Percentiles rank a stretch among this genome's conserved stretches.
Conservation (phyloP, 164 flowering plant genomes). For the Santalum album region DNA sequence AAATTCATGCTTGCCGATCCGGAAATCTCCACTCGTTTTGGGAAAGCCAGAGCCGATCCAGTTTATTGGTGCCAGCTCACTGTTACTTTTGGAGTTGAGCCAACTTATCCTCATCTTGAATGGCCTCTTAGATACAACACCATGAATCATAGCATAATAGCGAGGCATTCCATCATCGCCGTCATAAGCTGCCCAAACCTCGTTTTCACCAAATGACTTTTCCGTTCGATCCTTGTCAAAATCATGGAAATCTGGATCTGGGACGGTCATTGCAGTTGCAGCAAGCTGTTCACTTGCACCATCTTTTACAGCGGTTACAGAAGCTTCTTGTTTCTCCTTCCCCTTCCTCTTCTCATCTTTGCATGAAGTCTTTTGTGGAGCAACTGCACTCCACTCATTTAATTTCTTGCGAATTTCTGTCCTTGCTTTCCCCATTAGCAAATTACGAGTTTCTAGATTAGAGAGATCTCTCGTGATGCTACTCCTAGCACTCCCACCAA, state of each 20-base stretch:
- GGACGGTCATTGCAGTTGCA: constrained; percentile 38
- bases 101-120: constrained; percentile 53
- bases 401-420: constrained; percentile 23
- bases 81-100: constrained; percentile 44
- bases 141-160: constrained; percentile 44
- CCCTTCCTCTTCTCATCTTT: constrained; percentile 17
- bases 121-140: constrained; percentile 42
- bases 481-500: constrained; percentile 5
- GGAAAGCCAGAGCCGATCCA: constrained; percentile 51
- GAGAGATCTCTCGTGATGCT: constrained; percentile 11
- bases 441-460: constrained; percentile 24
- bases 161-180: constrained; percentile 73
- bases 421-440: constrained; percentile 32
- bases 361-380: constrained; percentile 7
- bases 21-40: constrained; percentile 55
- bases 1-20: constrained; percentile 35
- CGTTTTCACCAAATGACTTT: constrained; percentile 37
- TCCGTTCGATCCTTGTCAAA: constrained; percentile 49
- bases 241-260: constrained; percentile 66
- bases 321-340: constrained; percentile 8
- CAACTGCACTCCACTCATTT: constrained; percentile 21
- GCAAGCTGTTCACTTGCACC: constrained; percentile 7
- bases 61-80: constrained; percentile 31
- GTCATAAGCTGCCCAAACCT: constrained; percentile 71
- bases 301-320: constrained; percentile 9